A percentile compares a stretch with the other conserved stretches of the same genome.
These are phyloP conservation scores for Conidiobolus incongruus DNA, from an alignment of 371 early-diverging fungal genomes.

Conservation along the genomic window DNA sequence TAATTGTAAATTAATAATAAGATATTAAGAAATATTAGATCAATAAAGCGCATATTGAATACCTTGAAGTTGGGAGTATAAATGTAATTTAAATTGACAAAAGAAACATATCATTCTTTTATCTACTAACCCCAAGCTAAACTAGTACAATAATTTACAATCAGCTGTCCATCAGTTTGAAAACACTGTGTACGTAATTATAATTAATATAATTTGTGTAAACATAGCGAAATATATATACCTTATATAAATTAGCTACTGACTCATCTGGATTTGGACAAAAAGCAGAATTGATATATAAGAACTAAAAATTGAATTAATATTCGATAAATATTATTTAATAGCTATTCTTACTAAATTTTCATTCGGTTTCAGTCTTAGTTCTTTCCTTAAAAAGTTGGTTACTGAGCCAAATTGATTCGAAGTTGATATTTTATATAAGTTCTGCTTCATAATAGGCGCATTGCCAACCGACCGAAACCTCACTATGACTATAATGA, in stretches of 20 bases:
- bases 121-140: conserved; percentile 1
- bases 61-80: too few relatives aligned
- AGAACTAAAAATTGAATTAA: neutral
- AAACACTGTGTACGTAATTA: neutral
- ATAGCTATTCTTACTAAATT: conserved; percentile 35
- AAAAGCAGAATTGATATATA: neutral
- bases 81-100: too few relatives aligned
- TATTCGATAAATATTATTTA: neutral
- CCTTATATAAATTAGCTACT: conserved; percentile 1
- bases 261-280: neutral
- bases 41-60: too few relatives aligned
- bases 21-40: too few relatives aligned
- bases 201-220: neutral
- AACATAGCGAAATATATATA: neutral
- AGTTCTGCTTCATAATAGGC: conserved; percentile 66
- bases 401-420: conserved; percentile 66
- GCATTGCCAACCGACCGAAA: conserved; percentile 78
- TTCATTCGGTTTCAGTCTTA: conserved; percentile 46
- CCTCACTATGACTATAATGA: conserved; percentile 45
- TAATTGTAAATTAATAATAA: too few relatives aligned
- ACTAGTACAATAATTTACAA: conserved; percentile 1
- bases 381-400: conserved; percentile 59
- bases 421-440: conserved; percentile 60
- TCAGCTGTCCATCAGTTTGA: neutral
- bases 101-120: too few relatives aligned